Conservation (phyloP, 176 grass and related monocot genomes). For the Oryza glumipatula region DNA sequence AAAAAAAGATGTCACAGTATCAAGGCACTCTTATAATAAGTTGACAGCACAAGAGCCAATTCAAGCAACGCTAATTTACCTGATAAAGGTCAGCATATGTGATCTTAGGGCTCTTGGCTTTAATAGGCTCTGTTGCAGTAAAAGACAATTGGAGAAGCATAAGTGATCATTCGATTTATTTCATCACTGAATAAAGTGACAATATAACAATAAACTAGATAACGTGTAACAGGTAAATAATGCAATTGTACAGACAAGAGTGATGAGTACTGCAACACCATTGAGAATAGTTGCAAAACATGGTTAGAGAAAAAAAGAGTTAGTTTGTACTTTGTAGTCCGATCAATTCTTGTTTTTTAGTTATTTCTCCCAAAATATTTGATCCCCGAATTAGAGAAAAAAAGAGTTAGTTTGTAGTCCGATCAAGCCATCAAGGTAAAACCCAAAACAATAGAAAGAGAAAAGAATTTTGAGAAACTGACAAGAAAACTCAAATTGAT, state of each 20-base stretch:
- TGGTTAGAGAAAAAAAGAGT: no score
- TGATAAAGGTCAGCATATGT: slow-evolving; percentile 98
- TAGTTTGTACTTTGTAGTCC: no score
- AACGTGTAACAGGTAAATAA: slow-evolving; percentile 13
- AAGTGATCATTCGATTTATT: slow-evolving; percentile 12
- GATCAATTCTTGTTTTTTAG: neutral
- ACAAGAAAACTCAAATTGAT: neutral
- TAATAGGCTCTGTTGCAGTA: slow-evolving; percentile 71
- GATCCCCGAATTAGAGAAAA: neutral
- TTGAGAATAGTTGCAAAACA: slow-evolving; percentile 10
- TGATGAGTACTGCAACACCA: neutral
- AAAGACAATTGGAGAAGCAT: slow-evolving; percentile 43
- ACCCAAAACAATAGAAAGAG: neutral
- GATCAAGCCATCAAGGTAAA: neutral
- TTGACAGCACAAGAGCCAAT: neutral
- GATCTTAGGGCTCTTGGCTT: slow-evolving; percentile 74
- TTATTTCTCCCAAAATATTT: neutral
- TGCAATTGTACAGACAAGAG: slow-evolving; percentile 17
- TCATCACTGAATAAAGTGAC: slow-evolving; percentile 6
- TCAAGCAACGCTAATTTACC: slow-evolving; percentile 51
- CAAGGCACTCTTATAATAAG: neutral
- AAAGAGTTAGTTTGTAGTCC: neutral
- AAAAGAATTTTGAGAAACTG: neutral
- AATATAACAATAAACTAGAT: slow-evolving; percentile 7
- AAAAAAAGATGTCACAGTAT: neutral